These are phyloP conservation scores for Fragaria nilgerrensis DNA, from an alignment of 306 rosid genomes.

Conservation along the genomic window DNA sequence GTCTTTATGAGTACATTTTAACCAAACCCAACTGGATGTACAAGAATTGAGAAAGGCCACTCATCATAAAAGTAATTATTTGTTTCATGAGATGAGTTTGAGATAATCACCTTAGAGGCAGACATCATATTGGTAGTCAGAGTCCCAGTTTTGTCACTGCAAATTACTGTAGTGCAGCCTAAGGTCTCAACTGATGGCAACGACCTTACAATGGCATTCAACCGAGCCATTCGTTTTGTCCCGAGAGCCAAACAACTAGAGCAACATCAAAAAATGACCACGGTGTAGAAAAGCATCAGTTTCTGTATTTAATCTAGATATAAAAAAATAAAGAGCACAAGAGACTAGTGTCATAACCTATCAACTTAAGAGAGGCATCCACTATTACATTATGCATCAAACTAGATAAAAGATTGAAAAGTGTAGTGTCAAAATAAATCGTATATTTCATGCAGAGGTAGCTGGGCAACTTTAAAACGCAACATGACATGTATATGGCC, in stretches of 20 bases:
- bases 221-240: constrained; percentile 93
- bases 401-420: background rate
- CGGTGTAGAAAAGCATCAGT: background rate
- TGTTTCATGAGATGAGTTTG: constrained; percentile 7
- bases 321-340: background rate
- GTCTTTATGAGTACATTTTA: background rate
- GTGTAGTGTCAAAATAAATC: background rate
- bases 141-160: constrained; percentile 99
- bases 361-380: background rate
- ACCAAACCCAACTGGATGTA: background rate
- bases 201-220: constrained; percentile 93
- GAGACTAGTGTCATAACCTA: background rate
- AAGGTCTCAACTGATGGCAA: constrained; percentile 95
- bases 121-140: constrained; percentile 98
- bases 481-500: background rate
- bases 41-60: background rate
- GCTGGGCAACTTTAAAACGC: background rate
- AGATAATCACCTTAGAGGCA: constrained; percentile 66
- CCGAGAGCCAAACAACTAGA: constrained; percentile 97
- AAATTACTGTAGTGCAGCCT: constrained; percentile 98
- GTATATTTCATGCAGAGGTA: background rate
- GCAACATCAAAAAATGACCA: constrained; percentile 18
- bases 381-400: background rate
- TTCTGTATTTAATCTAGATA: background rate
- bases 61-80: background rate